Conservation (phyloP, 225 moss, liverwort and hornwort genomes). For the Physcomitrellopsis africana region DNA sequence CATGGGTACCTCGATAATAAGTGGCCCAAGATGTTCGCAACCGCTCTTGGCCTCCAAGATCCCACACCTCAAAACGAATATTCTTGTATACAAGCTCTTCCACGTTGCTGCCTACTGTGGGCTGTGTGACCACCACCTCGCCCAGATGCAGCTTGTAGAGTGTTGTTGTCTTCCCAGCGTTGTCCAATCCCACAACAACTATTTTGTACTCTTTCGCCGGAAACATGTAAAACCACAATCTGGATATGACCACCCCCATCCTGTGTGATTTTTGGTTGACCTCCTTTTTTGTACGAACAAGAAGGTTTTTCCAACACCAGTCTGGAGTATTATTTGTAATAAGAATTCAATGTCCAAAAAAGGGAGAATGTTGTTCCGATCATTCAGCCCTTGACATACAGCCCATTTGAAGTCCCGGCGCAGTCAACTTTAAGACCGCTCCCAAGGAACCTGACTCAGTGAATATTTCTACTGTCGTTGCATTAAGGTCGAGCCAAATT, state of each 20-base stretch:
- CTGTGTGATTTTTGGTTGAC: background rate
- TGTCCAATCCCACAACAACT: conserved; percentile 67
- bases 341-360: background rate
- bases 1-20: conserved; percentile 65
- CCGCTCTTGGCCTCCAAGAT: conserved; percentile 66
- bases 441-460: background rate
- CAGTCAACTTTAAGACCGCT: background rate
- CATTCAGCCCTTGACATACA: conserved; percentile 18
- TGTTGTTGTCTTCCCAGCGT: conserved; percentile 69
- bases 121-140: conserved; percentile 63
- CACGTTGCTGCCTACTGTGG: conserved; percentile 66
- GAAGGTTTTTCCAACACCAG: background rate
- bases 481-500: conserved; percentile 1
- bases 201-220: conserved; percentile 72
- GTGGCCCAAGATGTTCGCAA: conserved; percentile 66
- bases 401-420: conserved; percentile 13
- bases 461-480: background rate
- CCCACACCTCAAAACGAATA: conserved; percentile 67
- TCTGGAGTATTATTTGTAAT: background rate
- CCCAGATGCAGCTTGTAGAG: conserved; percentile 65
- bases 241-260: conserved; percentile 58
- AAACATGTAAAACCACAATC: conserved; percentile 65
- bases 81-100: conserved; percentile 68
- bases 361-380: background rate
- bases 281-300: background rate